Evolutionary conservation across 2,329 filamentous ascomycete genomes (phyloP).

Genomic region (Emmonsiellopsis sp.): DNA sequence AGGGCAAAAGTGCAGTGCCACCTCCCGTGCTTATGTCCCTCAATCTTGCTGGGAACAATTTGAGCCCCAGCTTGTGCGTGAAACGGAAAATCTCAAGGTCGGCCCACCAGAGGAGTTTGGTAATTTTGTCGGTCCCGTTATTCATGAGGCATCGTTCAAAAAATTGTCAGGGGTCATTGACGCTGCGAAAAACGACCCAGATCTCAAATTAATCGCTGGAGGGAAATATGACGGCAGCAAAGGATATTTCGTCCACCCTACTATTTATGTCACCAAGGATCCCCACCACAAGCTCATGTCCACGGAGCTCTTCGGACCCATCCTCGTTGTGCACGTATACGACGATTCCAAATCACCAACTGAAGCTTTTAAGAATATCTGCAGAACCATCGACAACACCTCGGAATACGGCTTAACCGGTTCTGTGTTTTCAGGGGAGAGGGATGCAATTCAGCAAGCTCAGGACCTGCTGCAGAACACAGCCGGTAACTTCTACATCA

Average conservation of each 20-base stretch:
- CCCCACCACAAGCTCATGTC: conserved; percentile 64
- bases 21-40: conserved; percentile 71
- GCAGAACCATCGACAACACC: conserved; percentile 37
- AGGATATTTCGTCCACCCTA: conserved; percentile 77
- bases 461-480: conserved; percentile 26
- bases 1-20: conserved; percentile 84
- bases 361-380: conserved; percentile 47
- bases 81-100: conserved; percentile 60
- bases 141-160: conserved; percentile 72
- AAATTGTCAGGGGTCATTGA: conserved; percentile 71
- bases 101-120: conserved; percentile 60
- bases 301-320: conserved; percentile 72
- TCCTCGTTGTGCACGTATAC: conserved; percentile 67
- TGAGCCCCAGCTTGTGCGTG: conserved; percentile 54
- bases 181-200: conserved; percentile 51
- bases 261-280: conserved; percentile 66
- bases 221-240: conserved; percentile 67
- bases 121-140: conserved; percentile 81
- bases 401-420: conserved; percentile 34
- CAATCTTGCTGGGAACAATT: conserved; percentile 65
- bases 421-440: conserved; percentile 31
- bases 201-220: conserved; percentile 61
- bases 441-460: conserved; percentile 24
- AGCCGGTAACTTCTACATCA: conserved; percentile 34
- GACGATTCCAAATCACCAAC: conserved; percentile 48